phyloP scores from a whole-genome alignment of 2,329 filamentous ascomycete species.

The Xylariaceae sp. region DNA sequence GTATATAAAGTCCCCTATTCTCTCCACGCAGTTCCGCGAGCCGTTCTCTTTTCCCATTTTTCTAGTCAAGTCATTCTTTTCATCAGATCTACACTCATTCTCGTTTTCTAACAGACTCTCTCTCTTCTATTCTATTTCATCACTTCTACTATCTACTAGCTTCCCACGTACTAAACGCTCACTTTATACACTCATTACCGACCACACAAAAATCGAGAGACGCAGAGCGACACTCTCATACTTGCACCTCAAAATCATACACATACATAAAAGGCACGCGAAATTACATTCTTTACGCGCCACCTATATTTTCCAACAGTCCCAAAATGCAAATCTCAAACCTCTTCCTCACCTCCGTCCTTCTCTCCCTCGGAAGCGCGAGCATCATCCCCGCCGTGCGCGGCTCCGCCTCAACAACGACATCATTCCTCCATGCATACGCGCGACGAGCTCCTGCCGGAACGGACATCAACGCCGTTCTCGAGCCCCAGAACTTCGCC shows the following conservation, averaged over 20 bases:
- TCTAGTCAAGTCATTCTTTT: not conserved
- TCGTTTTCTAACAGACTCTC: not conserved
- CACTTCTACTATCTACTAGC: not conserved
- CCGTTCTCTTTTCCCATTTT: too few relatives aligned
- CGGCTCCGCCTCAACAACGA: not conserved
- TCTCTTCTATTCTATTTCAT: not conserved
- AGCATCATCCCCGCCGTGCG: constrained; percentile 19
- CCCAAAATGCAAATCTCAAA: constrained; percentile 18
- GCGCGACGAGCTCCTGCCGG: not conserved
- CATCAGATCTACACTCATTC: not conserved
- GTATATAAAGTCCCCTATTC: too few relatives aligned
- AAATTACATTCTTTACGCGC: not conserved
- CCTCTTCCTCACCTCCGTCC: constrained; percentile 4
- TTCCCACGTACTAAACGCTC: not conserved
- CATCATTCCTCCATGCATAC: not conserved
- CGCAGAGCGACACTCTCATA: too few relatives aligned
- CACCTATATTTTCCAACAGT: not conserved
- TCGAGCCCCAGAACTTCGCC: constrained; percentile 18
- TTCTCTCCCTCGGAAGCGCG: constrained; percentile 18
- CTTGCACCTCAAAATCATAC: not conserved
- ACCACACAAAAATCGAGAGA: not conserved
- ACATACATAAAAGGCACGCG: not conserved
- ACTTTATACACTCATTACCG: not conserved
- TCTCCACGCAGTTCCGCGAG: not conserved
- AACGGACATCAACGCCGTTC: constrained; percentile 3